Conservation (phyloP, 2,329 filamentous ascomycete species). For the Colletotrichum caudatum region DNA sequence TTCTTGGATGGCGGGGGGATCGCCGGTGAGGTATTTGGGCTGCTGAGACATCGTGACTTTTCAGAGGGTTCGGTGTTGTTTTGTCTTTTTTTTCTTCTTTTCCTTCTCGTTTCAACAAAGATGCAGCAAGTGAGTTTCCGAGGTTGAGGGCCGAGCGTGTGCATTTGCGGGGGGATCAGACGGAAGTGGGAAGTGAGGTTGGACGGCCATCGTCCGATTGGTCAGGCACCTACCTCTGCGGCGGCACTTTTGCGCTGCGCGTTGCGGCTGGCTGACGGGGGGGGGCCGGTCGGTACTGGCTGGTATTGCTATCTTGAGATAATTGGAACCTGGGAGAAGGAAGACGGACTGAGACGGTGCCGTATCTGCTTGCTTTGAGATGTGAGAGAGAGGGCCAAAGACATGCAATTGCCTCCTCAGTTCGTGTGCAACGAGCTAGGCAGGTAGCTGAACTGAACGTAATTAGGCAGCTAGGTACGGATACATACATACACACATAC, state of each 20-base stretch:
- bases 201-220: slow-evolving; percentile 40
- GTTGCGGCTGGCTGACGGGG: slow-evolving; percentile 15
- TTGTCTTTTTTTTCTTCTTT: slow-evolving; percentile 12
- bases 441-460: no score
- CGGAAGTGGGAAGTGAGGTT: slow-evolving; percentile 26
- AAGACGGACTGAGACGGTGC: slow-evolving; percentile 16
- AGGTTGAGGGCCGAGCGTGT: slow-evolving; percentile 12
- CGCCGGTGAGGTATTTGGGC: slow-evolving; percentile 82
- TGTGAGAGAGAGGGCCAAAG: background rate
- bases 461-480: no score
- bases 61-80: background rate
- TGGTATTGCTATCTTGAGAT: slow-evolving; percentile 3
- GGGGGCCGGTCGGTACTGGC: slow-evolving; percentile 4
- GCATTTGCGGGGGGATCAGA: background rate
- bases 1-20: slow-evolving; percentile 79
- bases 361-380: slow-evolving; percentile 16
- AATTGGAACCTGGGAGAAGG: slow-evolving; percentile 18
- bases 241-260: background rate
- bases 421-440: slow-evolving; percentile 5
- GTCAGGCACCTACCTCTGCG: background rate
- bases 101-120: slow-evolving; percentile 31
- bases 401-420: background rate
- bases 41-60: slow-evolving; percentile 49
- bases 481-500: no score
- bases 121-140: slow-evolving; percentile 24